Percentiles rank a stretch among this genome's conserved stretches.
Evolutionary conservation across 1,284 basidiomycete species (phyloP).

Genomic region (Leccinum variabile): DNA sequence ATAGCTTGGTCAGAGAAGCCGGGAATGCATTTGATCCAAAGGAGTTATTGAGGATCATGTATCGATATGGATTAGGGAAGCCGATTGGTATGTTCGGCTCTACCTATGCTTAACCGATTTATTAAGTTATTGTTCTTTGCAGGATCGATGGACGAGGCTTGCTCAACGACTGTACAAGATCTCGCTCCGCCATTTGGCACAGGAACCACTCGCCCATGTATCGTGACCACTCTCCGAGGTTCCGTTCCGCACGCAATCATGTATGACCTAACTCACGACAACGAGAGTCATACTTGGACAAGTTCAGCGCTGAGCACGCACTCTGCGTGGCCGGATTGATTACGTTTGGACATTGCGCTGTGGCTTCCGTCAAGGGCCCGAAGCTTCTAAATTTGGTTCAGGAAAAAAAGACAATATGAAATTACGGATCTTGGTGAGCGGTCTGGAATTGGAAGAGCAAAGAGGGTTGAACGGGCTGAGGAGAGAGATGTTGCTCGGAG

Average conservation of each 20-base stretch:
- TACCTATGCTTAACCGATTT: not conserved
- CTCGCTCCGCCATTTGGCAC: slow-evolving; percentile 76
- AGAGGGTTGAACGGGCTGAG: slow-evolving; percentile 85
- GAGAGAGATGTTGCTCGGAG: slow-evolving; percentile 83
- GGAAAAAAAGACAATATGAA: slow-evolving; percentile 81
- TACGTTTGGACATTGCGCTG: slow-evolving; percentile 82
- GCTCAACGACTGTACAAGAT: slow-evolving; percentile 74
- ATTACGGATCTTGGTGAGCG: slow-evolving; percentile 49
- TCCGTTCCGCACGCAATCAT: slow-evolving; percentile 88
- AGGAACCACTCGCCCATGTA: slow-evolving; percentile 70
- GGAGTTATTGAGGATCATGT: slow-evolving; percentile 82
- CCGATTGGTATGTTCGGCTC: slow-evolving; percentile 66
- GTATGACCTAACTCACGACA: slow-evolving; percentile 95
- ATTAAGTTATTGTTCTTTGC: no score
- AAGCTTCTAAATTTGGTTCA: slow-evolving; percentile 84
- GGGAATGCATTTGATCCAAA: slow-evolving; percentile 89
- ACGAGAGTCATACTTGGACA: slow-evolving; percentile 86
- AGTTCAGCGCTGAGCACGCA: slow-evolving; percentile 89
- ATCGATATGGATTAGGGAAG: slow-evolving; percentile 86
- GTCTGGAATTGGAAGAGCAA: slow-evolving; percentile 78
- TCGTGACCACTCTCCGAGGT: slow-evolving; percentile 79
- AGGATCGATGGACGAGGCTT: slow-evolving; percentile 91
- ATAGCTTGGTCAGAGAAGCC: slow-evolving; percentile 88
- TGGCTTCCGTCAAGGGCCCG: slow-evolving; percentile 92
- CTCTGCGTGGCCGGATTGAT: slow-evolving; percentile 89